Evolutionary conservation across 2,329 filamentous ascomycete genomes (phyloP).

Genomic region (Epichloe elymi): DNA sequence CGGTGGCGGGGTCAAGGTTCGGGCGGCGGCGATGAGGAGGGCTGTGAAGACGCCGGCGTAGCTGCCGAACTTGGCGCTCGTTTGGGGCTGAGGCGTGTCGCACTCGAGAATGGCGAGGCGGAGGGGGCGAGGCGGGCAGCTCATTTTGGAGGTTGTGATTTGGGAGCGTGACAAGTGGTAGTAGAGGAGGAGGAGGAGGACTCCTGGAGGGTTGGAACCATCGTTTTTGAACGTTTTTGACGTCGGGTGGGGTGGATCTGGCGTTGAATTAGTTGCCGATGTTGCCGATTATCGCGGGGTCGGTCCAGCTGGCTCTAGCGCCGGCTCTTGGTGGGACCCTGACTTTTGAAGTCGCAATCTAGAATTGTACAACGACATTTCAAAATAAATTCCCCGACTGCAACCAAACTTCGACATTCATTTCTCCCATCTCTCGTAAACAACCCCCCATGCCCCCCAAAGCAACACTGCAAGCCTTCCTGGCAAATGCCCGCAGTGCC

Average conservation of each 20-base stretch:
- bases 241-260: too few relatives aligned
- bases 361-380: too few relatives aligned
- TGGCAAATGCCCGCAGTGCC: constrained; percentile 34
- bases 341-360: too few relatives aligned
- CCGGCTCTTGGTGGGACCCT: too few relatives aligned
- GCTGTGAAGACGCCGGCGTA: constrained; percentile 60
- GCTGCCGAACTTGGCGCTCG: constrained; percentile 50
- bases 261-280: too few relatives aligned
- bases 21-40: constrained; percentile 42
- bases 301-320: too few relatives aligned
- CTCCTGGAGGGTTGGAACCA: too few relatives aligned
- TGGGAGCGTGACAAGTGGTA: background rate
- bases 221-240: too few relatives aligned
- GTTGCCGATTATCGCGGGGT: too few relatives aligned
- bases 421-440: background rate
- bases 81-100: constrained; percentile 59
- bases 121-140: constrained; percentile 44
- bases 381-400: too few relatives aligned
- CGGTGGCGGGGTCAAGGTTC: constrained; percentile 27
- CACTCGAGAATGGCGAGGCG: constrained; percentile 81
- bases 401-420: background rate
- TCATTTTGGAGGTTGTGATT: background rate
- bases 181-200: too few relatives aligned
- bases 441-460: constrained; percentile 16
- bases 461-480: constrained; percentile 34